Evolutionary conservation across 2,329 filamentous ascomycete species (phyloP).

Genomic region (Hymenoscyphus occultus): DNA sequence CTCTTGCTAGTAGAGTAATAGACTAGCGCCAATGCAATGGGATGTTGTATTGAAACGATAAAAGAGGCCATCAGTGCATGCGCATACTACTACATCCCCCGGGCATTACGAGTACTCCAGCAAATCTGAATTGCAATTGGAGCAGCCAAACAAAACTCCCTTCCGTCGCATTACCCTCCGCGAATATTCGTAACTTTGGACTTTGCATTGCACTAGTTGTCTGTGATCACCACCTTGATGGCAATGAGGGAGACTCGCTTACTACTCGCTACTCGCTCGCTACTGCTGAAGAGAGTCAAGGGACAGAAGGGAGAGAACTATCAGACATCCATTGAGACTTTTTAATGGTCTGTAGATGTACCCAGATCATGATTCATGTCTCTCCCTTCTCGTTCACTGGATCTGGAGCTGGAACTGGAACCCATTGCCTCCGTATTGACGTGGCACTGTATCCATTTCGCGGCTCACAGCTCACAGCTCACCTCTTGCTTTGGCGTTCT

Average conservation of each 20-base stretch:
- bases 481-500: not conserved
- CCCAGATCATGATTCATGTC: not conserved
- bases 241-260: slow-evolving; percentile 4
- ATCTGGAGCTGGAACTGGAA: not conserved
- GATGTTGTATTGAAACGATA: not conserved
- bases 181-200: too few relatives aligned
- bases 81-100: too few relatives aligned
- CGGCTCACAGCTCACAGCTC: not conserved
- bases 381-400: not conserved
- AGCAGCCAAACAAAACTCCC: not conserved
- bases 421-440: not conserved
- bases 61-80: not conserved
- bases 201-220: too few relatives aligned
- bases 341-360: not conserved
- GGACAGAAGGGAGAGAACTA: slow-evolving; percentile 6
- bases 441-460: too few relatives aligned
- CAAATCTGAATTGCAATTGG: not conserved
- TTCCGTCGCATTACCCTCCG: not conserved
- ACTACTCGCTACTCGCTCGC: too few relatives aligned
- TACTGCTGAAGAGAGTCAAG: too few relatives aligned
- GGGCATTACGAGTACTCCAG: too few relatives aligned
- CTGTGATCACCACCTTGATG: not conserved
- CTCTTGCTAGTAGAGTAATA: not conserved
- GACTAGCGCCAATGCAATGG: not conserved
- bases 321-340: slow-evolving; percentile 10